Percentiles rank a stretch among this genome's conserved stretches.
Evolutionary conservation across 108 stramenopile genomes (phyloP).

Genomic region (Asterionellopsis glacialis): DNA sequence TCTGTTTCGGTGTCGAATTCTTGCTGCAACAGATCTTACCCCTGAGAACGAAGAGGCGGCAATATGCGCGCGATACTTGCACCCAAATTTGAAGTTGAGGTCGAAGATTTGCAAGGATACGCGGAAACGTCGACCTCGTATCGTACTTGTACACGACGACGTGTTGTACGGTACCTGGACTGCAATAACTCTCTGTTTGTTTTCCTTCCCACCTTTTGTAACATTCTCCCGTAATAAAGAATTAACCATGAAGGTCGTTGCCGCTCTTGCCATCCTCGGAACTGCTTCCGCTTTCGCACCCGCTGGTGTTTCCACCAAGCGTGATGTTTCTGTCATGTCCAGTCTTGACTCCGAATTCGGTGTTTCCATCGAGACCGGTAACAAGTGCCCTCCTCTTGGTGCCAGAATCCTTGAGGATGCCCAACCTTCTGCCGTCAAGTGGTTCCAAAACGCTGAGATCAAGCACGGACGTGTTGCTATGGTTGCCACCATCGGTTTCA

Average conservation of each 20-base stretch:
- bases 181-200: no score
- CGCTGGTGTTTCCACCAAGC: neutral
- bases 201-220: no score
- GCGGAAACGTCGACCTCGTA: no score
- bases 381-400: conserved; percentile 74
- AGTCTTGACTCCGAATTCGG: conserved; percentile 64
- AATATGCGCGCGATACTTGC: no score
- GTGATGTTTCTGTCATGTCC: no score
- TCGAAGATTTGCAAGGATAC: no score
- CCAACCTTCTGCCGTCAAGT: conserved; percentile 58
- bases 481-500: conserved; percentile 73
- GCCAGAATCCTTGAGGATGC: conserved; percentile 58
- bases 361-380: conserved; percentile 60
- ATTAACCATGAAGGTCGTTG: conserved; percentile 4
- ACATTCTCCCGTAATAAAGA: neutral
- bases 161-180: no score
- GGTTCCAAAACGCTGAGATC: conserved; percentile 79
- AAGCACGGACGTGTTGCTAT: conserved; percentile 77
- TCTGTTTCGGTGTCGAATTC: no score
- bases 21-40: no score
- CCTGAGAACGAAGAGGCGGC: no score
- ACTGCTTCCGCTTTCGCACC: neutral
- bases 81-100: no score
- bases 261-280: conserved; percentile 1
- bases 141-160: no score